Evolutionary conservation across 2,329 filamentous ascomycete genomes (phyloP), one percentile per base, ranked within the genome.

Genomic region (Beauveria sp.): DNA sequence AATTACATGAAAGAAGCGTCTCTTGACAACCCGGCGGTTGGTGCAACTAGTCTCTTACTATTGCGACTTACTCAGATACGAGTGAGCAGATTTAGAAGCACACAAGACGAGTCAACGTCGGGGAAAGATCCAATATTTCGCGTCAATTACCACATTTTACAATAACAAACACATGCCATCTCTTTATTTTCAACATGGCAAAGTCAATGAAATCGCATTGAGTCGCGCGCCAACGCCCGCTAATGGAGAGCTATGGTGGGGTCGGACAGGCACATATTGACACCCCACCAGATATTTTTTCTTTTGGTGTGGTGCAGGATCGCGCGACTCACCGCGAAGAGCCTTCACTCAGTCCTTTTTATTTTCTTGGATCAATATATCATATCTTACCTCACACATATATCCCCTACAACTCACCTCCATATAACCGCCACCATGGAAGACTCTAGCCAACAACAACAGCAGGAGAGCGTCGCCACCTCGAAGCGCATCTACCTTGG

Each of bases 401-500:
- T 38, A 50, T 16, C 12, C n/a, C 18, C 45, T 18, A 28, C 55
- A 24, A n/a, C 12, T 20, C 5, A 50, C 24, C n/a, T 9, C 4
- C n/a, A 53, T 16, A 53, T 16, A 53, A 1, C 40, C 34, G 49
- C 34, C 49, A 45, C 20, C 20, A 60, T 60, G 58, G 49, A 52
- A 40, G 49, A 30, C n/a, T 16, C 26, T 5, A 60, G 26, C 58
- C 58, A 45, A 53, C 58, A 38, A 53, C 49, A 45, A 53, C 58
- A 53, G 49, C 58, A 60, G 49, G 65, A 68, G 34, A 67, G 70
- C 53, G 62, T 72, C 40, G 56, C 66, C 26, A 67, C 69, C 57
- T 71, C 71, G 58, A 67, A 72, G 51, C 73, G 86, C 63, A 84
- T 89, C 64, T 86, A 89, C 64, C 74, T 86, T 14, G 86, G 86